Evolutionary conservation across 2,329 filamentous ascomycete species (phyloP).

Genomic region (Fusarium austroafricanum): DNA sequence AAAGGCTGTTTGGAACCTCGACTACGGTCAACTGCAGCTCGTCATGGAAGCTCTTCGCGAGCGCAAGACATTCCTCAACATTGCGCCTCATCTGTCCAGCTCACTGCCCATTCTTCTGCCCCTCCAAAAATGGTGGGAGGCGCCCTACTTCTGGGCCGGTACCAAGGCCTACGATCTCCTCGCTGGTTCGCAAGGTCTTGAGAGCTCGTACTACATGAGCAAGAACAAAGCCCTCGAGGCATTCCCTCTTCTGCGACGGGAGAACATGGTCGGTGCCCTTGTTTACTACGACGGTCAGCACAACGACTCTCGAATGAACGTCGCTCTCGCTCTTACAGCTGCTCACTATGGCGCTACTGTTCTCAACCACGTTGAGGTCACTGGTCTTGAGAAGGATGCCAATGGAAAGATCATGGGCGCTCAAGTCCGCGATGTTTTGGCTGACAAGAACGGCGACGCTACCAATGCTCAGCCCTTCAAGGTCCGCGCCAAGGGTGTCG

Average conservation of each 20-base stretch:
- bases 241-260: slow-evolving; percentile 81
- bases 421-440: slow-evolving; percentile 65
- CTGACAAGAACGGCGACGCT: slow-evolving; percentile 69
- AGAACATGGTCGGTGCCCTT: slow-evolving; percentile 79
- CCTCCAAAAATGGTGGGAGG: slow-evolving; percentile 85
- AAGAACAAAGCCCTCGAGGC: slow-evolving; percentile 80
- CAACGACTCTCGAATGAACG: slow-evolving; percentile 90
- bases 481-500: slow-evolving; percentile 82
- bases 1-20: slow-evolving; percentile 86
- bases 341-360: slow-evolving; percentile 83
- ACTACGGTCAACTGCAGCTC: slow-evolving; percentile 84
- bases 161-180: slow-evolving; percentile 85
- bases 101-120: slow-evolving; percentile 89
- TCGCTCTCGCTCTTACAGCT: slow-evolving; percentile 83
- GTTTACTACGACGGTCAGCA: slow-evolving; percentile 91
- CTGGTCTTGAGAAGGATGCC: slow-evolving; percentile 76
- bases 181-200: slow-evolving; percentile 83
- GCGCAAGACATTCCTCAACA: slow-evolving; percentile 85
- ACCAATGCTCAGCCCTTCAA: slow-evolving; percentile 65
- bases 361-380: slow-evolving; percentile 85
- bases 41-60: slow-evolving; percentile 86
- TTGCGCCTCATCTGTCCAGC: slow-evolving; percentile 82
- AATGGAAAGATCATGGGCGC: slow-evolving; percentile 77
- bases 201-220: slow-evolving; percentile 84
- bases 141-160: slow-evolving; percentile 77